Evolutionary conservation across 75 land plant species (phyloP).

Genomic region (Pinus tabuliformis): DNA sequence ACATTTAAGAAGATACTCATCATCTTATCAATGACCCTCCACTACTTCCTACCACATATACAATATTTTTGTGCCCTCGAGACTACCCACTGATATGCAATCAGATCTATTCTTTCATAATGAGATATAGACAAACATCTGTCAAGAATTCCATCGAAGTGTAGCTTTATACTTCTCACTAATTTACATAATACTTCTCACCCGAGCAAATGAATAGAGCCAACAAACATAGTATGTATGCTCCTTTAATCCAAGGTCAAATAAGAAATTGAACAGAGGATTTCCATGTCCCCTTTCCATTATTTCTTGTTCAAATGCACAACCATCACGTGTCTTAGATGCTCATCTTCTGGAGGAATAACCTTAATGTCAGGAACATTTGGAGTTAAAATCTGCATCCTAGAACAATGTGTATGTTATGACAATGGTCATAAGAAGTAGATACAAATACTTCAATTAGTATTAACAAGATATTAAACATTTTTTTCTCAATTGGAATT

Average conservation of each 20-base stretch:
- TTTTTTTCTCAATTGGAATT: no score
- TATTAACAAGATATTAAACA: no score
- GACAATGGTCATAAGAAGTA: background rate
- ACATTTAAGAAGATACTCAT: constrained; percentile 49
- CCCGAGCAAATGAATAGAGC: constrained; percentile 98
- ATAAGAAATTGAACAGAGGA: constrained; percentile 79
- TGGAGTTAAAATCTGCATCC: constrained; percentile 92
- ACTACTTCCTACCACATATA: constrained; percentile 9
- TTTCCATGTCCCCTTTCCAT: constrained; percentile 99
- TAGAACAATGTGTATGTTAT: background rate
- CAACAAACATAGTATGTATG: constrained; percentile 98
- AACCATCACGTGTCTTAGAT: constrained; percentile 84
- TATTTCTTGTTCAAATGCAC: constrained; percentile 97
- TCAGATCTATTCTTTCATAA: constrained; percentile 5
- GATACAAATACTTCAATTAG: background rate
- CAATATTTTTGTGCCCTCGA: constrained; percentile 1
- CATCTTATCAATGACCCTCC: constrained; percentile 36
- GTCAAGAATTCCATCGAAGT: background rate
- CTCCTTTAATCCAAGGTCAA: constrained; percentile 87
- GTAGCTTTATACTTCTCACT: constrained; percentile 7
- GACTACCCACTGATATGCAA: background rate
- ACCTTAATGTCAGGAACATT: constrained; percentile 94
- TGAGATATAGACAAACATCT: background rate
- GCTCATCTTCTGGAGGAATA: constrained; percentile 78
- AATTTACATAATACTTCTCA: constrained; percentile 11